A percentile compares a stretch with the other conserved stretches of the same genome.
phyloP scores from a whole-genome alignment of 805 yeast species.

The Candida stauntonica region DNA sequence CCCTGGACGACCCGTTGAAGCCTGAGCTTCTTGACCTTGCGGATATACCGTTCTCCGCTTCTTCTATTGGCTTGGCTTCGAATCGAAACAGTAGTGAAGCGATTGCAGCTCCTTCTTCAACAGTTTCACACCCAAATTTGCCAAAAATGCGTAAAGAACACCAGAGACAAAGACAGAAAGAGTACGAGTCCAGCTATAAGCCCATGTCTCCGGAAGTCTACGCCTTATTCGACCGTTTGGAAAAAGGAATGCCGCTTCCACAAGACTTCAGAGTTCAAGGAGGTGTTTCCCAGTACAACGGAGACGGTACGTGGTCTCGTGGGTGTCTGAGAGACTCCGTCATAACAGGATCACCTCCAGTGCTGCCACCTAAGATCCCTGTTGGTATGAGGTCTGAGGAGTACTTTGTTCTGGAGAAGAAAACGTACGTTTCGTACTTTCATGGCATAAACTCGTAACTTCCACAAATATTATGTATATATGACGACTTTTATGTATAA shows the following conservation, averaged over 20 bases:
- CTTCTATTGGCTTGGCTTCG: constrained; percentile 15
- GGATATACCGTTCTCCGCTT: constrained; percentile 23
- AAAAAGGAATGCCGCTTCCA: constrained; percentile 14
- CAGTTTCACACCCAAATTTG: constrained; percentile 1
- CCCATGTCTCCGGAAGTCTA: constrained; percentile 19
- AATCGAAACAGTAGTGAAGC: too few relatives aligned
- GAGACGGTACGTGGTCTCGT: constrained; percentile 25
- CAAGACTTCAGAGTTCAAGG: constrained; percentile 20
- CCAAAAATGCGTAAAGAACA: constrained; percentile 6
- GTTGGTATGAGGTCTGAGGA: constrained; percentile 25
- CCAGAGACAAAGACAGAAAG: constrained; percentile 3
- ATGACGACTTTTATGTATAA: too few relatives aligned
- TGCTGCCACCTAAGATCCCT: constrained; percentile 26
- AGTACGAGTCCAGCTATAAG: constrained; percentile 3
- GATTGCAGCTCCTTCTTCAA: too few relatives aligned
- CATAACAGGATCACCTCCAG: constrained; percentile 15
- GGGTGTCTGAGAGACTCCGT: constrained; percentile 19
- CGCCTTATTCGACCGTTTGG: constrained; percentile 19
- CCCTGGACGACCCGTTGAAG: constrained; percentile 5
- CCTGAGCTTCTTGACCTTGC: constrained; percentile 7
- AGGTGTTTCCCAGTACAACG: constrained; percentile 25
- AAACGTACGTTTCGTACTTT: constrained; percentile 14
- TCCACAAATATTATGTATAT: neutral
- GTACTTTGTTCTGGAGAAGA: constrained; percentile 17
- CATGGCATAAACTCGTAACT: neutral